phyloP scores from a whole-genome alignment of 495 filamentous ascomycete genomes.

The Amorphotheca resinae region DNA sequence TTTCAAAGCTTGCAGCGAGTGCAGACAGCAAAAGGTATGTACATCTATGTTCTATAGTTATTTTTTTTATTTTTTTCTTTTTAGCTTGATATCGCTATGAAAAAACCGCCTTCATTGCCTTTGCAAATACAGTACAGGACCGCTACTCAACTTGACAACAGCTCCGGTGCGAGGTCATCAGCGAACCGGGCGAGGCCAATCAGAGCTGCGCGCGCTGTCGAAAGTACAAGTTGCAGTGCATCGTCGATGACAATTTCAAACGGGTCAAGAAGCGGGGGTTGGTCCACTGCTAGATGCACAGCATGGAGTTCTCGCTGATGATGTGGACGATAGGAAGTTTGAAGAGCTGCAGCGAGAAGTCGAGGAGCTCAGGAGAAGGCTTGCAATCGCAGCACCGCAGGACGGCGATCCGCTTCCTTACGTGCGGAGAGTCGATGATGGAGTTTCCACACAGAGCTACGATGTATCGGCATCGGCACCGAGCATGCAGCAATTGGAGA shows the following conservation, averaged over 20 bases:
- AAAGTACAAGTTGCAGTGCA: constrained; percentile 69
- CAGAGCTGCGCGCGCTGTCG: constrained; percentile 65
- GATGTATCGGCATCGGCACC: constrained; percentile 51
- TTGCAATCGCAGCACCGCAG: constrained; percentile 1
- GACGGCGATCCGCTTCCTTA: constrained; percentile 27
- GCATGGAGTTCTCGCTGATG: background rate
- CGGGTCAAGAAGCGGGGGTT: constrained; percentile 75
- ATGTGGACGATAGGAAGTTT: constrained; percentile 14
- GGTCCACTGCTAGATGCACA: constrained; percentile 63
- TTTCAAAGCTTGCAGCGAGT: constrained; percentile 65
- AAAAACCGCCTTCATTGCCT: constrained; percentile 61
- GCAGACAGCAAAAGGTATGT: constrained; percentile 78
- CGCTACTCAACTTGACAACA: constrained; percentile 22
- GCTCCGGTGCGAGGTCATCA: constrained; percentile 78
- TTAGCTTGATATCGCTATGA: constrained; percentile 64
- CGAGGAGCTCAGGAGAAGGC: background rate
- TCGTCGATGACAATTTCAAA: constrained; percentile 85
- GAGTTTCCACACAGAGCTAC: constrained; percentile 55
- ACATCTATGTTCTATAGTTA: background rate
- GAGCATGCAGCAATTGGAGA: constrained; percentile 17
- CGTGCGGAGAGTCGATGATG: constrained; percentile 53
- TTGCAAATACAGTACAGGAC: constrained; percentile 38
- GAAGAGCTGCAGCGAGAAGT: background rate
- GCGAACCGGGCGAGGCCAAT: constrained; percentile 57
- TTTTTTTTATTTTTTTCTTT: constrained; percentile 34